Conservation (phyloP, 2,329 filamentous ascomycete genomes). For the Cladosporium sphaerospermum region DNA sequence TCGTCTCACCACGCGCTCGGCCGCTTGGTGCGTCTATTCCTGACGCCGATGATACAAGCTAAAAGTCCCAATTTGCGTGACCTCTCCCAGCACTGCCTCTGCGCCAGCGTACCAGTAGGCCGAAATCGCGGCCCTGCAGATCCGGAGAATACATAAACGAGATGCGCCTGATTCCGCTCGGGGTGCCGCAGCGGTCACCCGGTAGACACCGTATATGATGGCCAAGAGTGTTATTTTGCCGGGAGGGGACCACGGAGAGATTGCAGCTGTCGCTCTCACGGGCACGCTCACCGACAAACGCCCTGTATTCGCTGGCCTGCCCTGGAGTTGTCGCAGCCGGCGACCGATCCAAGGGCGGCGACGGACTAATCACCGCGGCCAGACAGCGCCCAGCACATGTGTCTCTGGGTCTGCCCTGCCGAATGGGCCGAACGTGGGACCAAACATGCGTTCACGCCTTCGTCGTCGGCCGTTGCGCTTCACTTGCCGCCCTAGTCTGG, state of each 20-base stretch:
- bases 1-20: constrained; percentile 3
- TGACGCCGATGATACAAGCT: neutral
- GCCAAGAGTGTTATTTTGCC: neutral
- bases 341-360: neutral
- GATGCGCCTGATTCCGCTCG: neutral
- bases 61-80: neutral
- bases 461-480: neutral
- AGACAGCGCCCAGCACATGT: neutral
- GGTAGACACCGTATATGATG: neutral
- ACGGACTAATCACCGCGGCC: constrained; percentile 2
- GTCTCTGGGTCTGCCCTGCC: neutral
- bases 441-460: constrained; percentile 4
- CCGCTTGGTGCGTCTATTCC: neutral
- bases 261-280: neutral
- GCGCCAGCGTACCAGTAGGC: too few species aligned
- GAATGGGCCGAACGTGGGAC: neutral
- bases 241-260: neutral
- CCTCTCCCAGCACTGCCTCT: neutral
- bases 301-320: neutral
- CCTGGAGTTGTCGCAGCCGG: neutral
- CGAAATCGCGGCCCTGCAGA: neutral
- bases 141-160: neutral
- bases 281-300: neutral
- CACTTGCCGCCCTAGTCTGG: neutral
- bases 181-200: neutral